Percentiles rank a stretch among this genome's conserved stretches.
phyloP scores from a whole-genome alignment of 2,329 filamentous ascomycete species.

The Lachnellula willkommii region DNA sequence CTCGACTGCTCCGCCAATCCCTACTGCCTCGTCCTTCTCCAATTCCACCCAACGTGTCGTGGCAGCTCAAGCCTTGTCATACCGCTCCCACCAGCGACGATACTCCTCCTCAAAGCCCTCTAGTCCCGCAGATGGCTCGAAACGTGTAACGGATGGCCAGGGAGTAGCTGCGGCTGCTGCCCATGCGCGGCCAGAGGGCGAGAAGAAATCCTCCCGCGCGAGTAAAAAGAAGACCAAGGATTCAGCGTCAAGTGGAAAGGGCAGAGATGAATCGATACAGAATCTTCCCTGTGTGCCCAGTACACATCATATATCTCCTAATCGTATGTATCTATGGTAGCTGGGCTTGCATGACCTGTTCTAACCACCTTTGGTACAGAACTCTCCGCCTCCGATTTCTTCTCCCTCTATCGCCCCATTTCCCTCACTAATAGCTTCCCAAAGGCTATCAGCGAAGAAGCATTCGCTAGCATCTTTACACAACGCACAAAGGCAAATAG shows the following conservation, averaged over 20 bases:
- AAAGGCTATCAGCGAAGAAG: constrained; percentile 61
- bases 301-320: constrained; percentile 65
- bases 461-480: constrained; percentile 81
- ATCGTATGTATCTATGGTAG: constrained; percentile 42
- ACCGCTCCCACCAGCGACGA: constrained; percentile 30
- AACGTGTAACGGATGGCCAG: constrained; percentile 22
- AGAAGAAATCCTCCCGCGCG: constrained; percentile 42
- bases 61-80: constrained; percentile 25
- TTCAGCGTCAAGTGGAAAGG: constrained; percentile 33
- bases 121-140: constrained; percentile 33
- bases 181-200: constrained; percentile 19
- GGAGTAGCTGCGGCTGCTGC: constrained; percentile 20
- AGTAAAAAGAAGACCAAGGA: constrained; percentile 54
- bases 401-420: constrained; percentile 91
- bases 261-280: constrained; percentile 42
- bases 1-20: constrained; percentile 22
- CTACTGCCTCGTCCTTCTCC: constrained; percentile 24
- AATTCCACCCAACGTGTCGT: constrained; percentile 22
- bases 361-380: constrained; percentile 47
- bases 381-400: constrained; percentile 84
- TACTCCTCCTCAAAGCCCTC: constrained; percentile 36
- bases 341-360: neutral
- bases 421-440: constrained; percentile 80
- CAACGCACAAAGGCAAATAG: constrained; percentile 44
- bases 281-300: constrained; percentile 69